phyloP scores from a whole-genome alignment of 495 filamentous ascomycete genomes.

The Penicillium manginii region DNA sequence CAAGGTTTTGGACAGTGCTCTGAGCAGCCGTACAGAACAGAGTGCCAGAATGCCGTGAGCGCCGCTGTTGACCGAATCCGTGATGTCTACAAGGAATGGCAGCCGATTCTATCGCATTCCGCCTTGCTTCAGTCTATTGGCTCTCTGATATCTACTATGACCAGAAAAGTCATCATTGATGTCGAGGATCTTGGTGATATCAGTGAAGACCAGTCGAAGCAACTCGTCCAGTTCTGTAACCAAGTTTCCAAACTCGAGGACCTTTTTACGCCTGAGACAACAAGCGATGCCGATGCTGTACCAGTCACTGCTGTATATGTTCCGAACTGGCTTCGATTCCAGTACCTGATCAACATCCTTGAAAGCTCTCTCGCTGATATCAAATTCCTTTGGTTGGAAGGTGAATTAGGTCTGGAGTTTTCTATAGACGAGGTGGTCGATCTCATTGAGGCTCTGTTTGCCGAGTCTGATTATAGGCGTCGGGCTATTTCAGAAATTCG shows the following conservation, averaged over 20 bases:
- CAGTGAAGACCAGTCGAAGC: conserved; percentile 82
- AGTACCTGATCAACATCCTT: conserved; percentile 85
- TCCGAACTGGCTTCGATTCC: conserved; percentile 83
- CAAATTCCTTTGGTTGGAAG: conserved; percentile 83
- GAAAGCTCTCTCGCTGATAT: conserved; percentile 91
- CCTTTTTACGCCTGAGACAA: conserved; percentile 66
- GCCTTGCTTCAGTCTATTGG: conserved; percentile 85
- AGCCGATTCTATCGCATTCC: conserved; percentile 76
- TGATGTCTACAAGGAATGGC: conserved; percentile 74
- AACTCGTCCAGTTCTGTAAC: conserved; percentile 72
- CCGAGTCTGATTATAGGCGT: conserved; percentile 78
- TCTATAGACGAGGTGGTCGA: conserved; percentile 83
- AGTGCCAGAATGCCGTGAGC: conserved; percentile 72
- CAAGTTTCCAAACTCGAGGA: conserved; percentile 72
- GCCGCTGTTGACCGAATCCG: conserved; percentile 69
- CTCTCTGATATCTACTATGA: conserved; percentile 75
- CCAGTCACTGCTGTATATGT: conserved; percentile 80
- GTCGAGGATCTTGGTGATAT: conserved; percentile 87
- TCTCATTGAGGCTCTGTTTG: conserved; percentile 85
- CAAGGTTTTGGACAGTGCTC: conserved; percentile 68
- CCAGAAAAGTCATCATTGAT: conserved; percentile 80
- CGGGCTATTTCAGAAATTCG: conserved; percentile 80
- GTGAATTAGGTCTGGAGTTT: conserved; percentile 82
- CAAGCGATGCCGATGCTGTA: conserved; percentile 42
- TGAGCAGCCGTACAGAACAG: conserved; percentile 60